Evolutionary conservation across 2,329 filamentous ascomycete species (phyloP).

Genomic region (Albifimbria verrucaria): DNA sequence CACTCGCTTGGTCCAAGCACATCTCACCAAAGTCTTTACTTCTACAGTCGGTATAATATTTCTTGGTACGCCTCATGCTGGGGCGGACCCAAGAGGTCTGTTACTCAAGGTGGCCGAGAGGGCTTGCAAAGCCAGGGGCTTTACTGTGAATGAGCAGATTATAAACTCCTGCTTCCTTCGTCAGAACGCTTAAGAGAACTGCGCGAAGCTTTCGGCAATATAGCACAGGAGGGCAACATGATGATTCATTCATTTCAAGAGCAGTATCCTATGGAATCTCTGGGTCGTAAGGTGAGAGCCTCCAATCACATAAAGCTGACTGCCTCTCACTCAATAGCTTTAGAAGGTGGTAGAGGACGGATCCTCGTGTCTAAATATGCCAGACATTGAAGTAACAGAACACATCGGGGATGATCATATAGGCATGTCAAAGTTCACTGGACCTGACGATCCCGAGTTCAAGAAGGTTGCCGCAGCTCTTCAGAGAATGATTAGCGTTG

Average conservation of each 20-base stretch:
- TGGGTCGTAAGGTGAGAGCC: neutral
- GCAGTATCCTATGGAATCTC: slow-evolving; percentile 6
- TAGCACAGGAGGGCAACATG: slow-evolving; percentile 25
- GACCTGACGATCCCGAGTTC: slow-evolving; percentile 25
- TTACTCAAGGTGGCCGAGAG: slow-evolving; percentile 15
- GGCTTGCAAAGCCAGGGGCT: slow-evolving; percentile 12
- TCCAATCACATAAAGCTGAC: neutral
- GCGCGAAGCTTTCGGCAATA: slow-evolving; percentile 24
- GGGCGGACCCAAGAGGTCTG: slow-evolving; percentile 18
- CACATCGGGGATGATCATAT: slow-evolving; percentile 31
- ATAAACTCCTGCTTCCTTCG: slow-evolving; percentile 27
- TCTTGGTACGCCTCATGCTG: slow-evolving; percentile 30
- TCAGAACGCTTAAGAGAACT: slow-evolving; percentile 28
- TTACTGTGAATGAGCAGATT: slow-evolving; percentile 28
- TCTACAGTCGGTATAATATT: slow-evolving; percentile 26
- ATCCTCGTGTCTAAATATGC: slow-evolving; percentile 30
- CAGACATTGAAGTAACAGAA: slow-evolving; percentile 24
- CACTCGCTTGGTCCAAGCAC: slow-evolving; percentile 4
- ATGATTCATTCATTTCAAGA: slow-evolving; percentile 34
- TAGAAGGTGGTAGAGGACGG: slow-evolving; percentile 32
- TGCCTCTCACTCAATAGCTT: no score
- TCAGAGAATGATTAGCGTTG: neutral
- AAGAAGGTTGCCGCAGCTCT: slow-evolving; percentile 22
- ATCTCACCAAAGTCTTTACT: slow-evolving; percentile 13
- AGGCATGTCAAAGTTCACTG: slow-evolving; percentile 31